A percentile compares a stretch with the other conserved stretches of the same genome.
Conservation (phyloP, 1,139 yeast species). For the Blastobotrys raffinosifermentans region DNA sequence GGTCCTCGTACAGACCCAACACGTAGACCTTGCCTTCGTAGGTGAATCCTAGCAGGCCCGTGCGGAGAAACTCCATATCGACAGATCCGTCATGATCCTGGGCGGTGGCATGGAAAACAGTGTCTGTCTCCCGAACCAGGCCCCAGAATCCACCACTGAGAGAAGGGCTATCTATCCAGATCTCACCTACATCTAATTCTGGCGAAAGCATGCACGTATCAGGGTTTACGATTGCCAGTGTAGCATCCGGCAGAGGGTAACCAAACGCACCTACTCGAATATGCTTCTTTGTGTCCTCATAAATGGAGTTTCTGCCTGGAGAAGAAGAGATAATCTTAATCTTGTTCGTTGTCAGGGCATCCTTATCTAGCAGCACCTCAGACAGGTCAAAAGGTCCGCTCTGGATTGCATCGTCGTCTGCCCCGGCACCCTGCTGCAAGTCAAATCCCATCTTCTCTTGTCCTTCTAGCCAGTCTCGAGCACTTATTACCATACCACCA, state of each 20-base stretch:
- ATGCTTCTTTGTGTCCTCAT: conserved; percentile 43
- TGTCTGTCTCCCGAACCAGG: conserved; percentile 58
- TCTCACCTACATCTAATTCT: conserved; percentile 85
- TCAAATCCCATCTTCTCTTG: conserved; percentile 51
- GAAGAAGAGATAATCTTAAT: conserved; percentile 64
- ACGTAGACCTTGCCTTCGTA: conserved; percentile 83
- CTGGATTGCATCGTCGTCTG: conserved; percentile 33
- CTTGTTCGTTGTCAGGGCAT: conserved; percentile 69
- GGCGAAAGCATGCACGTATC: conserved; percentile 67
- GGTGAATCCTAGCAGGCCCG: conserved; percentile 85
- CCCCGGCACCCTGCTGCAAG: conserved; percentile 16
- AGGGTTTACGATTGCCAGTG: conserved; percentile 89
- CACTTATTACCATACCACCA: conserved; percentile 92
- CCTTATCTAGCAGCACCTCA: conserved; percentile 75
- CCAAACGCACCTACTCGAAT: conserved; percentile 90
- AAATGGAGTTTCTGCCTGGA: conserved; percentile 35
- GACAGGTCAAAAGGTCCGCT: conserved; percentile 46
- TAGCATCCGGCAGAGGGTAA: conserved; percentile 88
- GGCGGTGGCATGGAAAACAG: conserved; percentile 77
- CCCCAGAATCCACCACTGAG: conserved; percentile 88
- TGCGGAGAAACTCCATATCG: conserved; percentile 77
- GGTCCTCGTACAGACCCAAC: conserved; percentile 84
- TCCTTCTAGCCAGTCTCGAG: conserved; percentile 76
- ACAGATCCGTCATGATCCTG: conserved; percentile 60
- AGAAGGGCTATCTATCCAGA: conserved; percentile 92